Conservation (phyloP, 345 rosid genomes). For the Lenwebbia sp. region DNA sequence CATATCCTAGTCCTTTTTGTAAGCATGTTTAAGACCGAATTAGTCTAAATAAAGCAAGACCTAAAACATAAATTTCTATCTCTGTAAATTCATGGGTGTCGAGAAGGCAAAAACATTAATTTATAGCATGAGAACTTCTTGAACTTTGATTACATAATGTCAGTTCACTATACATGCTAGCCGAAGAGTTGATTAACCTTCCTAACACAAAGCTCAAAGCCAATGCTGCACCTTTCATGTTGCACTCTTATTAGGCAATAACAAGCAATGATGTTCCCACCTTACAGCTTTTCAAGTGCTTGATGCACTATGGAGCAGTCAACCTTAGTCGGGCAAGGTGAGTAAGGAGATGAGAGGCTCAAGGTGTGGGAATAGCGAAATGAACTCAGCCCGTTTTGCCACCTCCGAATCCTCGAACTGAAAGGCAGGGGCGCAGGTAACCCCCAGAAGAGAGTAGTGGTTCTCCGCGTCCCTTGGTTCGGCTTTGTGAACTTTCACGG, state of each 20-base stretch:
- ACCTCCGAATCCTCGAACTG: conserved; percentile 79
- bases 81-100: background rate
- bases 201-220: background rate
- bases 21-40: background rate
- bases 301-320: background rate
- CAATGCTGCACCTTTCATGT: background rate
- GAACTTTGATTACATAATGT: background rate
- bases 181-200: background rate
- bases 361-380: conserved; percentile 36
- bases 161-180: background rate
- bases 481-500: conserved; percentile 14
- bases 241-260: background rate
- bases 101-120: background rate
- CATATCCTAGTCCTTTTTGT: background rate
- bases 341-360: conserved; percentile 41
- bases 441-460: conserved; percentile 66
- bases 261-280: background rate
- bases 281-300: background rate
- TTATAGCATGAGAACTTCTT: background rate
- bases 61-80: background rate
- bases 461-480: conserved; percentile 43
- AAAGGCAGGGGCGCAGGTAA: conserved; percentile 87
- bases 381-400: conserved; percentile 44
- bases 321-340: conserved; percentile 17
- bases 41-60: background rate